Conservation (phyloP, 768 basidiomycete genomes). For the Mrakia blollopis region DNA sequence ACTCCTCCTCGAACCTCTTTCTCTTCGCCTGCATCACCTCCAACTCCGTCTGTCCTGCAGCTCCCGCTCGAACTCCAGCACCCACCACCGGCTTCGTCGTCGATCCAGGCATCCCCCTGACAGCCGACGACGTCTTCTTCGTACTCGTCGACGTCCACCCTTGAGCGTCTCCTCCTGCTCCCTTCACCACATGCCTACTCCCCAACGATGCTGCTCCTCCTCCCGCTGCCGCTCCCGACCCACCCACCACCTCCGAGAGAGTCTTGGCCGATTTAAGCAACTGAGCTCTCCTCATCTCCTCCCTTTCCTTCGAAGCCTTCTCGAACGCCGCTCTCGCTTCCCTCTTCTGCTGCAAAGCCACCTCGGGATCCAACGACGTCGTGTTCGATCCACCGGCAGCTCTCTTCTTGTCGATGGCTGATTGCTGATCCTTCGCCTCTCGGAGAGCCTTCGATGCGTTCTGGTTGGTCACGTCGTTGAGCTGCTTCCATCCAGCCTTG, state of each 20-base stretch:
- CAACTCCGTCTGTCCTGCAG: not conserved
- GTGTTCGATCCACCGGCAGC: not conserved
- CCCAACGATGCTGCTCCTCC: not conserved
- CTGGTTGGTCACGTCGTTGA: too few species aligned
- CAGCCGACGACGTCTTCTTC: not conserved
- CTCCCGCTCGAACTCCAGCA: not conserved
- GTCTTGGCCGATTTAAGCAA: not conserved
- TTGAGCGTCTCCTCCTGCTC: not conserved
- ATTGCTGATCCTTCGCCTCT: not conserved
- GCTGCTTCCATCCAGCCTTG: not conserved
- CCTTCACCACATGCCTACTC: not conserved
- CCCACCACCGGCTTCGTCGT: not conserved
- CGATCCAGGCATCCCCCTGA: not conserved
- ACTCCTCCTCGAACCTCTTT: not conserved
- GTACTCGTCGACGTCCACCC: not conserved
- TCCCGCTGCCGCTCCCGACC: not conserved
- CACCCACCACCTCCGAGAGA: not conserved
- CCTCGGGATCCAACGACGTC: not conserved
- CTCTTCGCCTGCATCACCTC: conserved; percentile 8
- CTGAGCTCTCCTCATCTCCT: not conserved
- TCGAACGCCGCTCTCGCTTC: not conserved
- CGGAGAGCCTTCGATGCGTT: too few species aligned
- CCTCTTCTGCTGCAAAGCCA: not conserved
- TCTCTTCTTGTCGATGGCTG: too few species aligned
- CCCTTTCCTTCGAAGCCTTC: not conserved